phyloP scores from a whole-genome alignment of 495 filamentous ascomycete genomes.

The Podospora australis region DNA sequence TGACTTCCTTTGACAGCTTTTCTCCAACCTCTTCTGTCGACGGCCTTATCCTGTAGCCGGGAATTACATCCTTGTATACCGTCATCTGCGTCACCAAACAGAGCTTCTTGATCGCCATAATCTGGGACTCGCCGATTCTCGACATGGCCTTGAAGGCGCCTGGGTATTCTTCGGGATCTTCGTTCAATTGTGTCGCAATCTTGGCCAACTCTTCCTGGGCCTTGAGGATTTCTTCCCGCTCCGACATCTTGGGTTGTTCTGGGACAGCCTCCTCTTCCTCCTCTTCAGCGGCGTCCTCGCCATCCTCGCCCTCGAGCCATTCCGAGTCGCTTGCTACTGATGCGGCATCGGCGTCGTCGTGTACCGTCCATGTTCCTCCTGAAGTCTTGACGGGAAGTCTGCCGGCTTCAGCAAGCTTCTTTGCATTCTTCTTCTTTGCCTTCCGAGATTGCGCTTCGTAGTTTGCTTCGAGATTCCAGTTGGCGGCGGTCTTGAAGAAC shows the following conservation, averaged over 20 bases:
- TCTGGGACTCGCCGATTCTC: constrained; percentile 61
- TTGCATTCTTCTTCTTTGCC: constrained; percentile 63
- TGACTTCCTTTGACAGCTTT: constrained; percentile 89
- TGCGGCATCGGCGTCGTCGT: constrained; percentile 39
- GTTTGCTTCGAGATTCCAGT: constrained; percentile 85
- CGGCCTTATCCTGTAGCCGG: constrained; percentile 89
- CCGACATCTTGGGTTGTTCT: constrained; percentile 55
- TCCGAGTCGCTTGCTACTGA: constrained; percentile 47
- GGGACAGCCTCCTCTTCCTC: constrained; percentile 28
- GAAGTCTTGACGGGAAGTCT: constrained; percentile 79
- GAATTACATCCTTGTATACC: constrained; percentile 93
- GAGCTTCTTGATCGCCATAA: constrained; percentile 72
- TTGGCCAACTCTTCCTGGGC: constrained; percentile 91
- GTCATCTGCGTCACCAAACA: constrained; percentile 78
- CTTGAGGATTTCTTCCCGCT: constrained; percentile 69
- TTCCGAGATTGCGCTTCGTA: constrained; percentile 80
- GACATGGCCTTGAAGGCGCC: constrained; percentile 70
- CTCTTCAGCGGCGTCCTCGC: constrained; percentile 35
- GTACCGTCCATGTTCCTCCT: constrained; percentile 58
- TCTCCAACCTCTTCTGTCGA: constrained; percentile 61
- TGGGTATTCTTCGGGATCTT: constrained; percentile 87
- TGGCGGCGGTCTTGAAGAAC: constrained; percentile 41
- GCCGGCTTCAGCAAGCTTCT: constrained; percentile 30
- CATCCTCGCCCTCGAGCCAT: constrained; percentile 46
- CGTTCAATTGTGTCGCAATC: constrained; percentile 74